Conservation (phyloP, 345 rosid species). For the Cardiospermum halicacabum region DNA sequence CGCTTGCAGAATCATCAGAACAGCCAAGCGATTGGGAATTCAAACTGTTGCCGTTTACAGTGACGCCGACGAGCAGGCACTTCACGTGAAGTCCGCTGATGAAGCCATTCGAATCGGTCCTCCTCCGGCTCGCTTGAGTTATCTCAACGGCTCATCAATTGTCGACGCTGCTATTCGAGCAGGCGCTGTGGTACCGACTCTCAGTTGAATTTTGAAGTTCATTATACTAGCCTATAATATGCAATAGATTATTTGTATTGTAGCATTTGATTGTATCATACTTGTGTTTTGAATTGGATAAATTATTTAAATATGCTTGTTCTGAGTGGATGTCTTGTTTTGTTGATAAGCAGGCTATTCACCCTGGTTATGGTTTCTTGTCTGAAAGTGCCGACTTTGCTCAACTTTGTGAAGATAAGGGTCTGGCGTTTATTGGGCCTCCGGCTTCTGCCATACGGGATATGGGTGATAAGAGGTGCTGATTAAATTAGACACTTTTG, state of each 20-base stretch:
- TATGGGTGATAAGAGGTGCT: constrained; percentile 96
- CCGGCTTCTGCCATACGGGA: constrained; percentile 90
- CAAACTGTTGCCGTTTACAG: constrained; percentile 85
- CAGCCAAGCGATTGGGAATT: constrained; percentile 75
- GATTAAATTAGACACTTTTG: background rate
- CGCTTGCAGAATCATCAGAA: constrained; percentile 79
- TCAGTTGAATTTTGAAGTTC: background rate
- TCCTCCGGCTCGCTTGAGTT: constrained; percentile 80
- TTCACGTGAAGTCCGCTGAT: constrained; percentile 85
- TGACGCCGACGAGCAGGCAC: constrained; percentile 75
- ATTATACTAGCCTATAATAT: background rate
- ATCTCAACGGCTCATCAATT: constrained; percentile 52
- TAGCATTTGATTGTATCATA: background rate
- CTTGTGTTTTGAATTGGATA: background rate
- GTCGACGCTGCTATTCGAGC: constrained; percentile 72
- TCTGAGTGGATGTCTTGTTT: constrained; percentile 18
- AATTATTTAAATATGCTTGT: constrained; percentile 5
- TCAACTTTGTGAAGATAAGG: constrained; percentile 72
- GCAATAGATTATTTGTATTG: background rate
- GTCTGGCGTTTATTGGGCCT: constrained; percentile 80
- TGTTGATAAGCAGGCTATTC: constrained; percentile 61
- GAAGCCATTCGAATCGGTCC: constrained; percentile 82
- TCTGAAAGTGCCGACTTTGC: constrained; percentile 88
- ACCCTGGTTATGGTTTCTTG: constrained; percentile 89
- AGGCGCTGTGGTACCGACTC: constrained; percentile 64